These are phyloP conservation scores for Candida hispaniensis DNA, from an alignment of 805 yeast genomes.

Conservation along the genomic window DNA sequence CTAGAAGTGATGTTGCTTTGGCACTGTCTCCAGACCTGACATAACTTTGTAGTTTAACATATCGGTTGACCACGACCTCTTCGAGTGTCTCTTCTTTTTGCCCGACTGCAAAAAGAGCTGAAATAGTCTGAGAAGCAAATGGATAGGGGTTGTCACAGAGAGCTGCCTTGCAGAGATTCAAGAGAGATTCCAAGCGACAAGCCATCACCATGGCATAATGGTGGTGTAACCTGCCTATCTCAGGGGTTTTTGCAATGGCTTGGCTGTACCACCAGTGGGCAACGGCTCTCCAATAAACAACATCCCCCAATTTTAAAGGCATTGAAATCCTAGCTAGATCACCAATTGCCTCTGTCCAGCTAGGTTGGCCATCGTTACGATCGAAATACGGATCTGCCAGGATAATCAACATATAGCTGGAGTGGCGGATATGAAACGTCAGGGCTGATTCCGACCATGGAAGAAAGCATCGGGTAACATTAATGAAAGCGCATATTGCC, in stretches of 20 bases:
- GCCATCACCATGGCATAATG: conserved; percentile 11
- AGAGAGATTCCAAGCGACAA: conserved; percentile 12
- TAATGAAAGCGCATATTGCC: conserved; percentile 12
- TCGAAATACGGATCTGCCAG: conserved; percentile 12
- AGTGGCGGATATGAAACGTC: conserved; percentile 7
- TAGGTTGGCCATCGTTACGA: conserved; percentile 9
- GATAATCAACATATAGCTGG: conserved; percentile 4
- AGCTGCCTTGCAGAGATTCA: conserved; percentile 10
- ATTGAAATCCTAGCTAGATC: conserved; percentile 13
- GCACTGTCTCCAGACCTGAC: too few species aligned
- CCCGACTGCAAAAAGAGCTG: conserved; percentile 8
- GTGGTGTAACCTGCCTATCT: conserved; percentile 10
- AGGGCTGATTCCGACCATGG: conserved; percentile 5
- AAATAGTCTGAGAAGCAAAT: conserved; percentile 7
- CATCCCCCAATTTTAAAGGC: conserved; percentile 9
- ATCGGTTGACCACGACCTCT: conserved; percentile 12
- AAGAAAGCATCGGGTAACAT: conserved; percentile 5
- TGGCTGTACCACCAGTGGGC: conserved; percentile 16
- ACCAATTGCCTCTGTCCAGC: conserved; percentile 13
- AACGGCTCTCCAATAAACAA: conserved; percentile 12
- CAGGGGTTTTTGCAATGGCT: not conserved
- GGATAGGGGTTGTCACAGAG: conserved; percentile 10
- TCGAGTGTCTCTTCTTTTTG: conserved; percentile 8
- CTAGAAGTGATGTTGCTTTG: too few species aligned
- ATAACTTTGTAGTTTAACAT: conserved; percentile 3